phyloP scores from a whole-genome alignment of 1,284 basidiomycete species.

The Leccinum subspadiceum region DNA sequence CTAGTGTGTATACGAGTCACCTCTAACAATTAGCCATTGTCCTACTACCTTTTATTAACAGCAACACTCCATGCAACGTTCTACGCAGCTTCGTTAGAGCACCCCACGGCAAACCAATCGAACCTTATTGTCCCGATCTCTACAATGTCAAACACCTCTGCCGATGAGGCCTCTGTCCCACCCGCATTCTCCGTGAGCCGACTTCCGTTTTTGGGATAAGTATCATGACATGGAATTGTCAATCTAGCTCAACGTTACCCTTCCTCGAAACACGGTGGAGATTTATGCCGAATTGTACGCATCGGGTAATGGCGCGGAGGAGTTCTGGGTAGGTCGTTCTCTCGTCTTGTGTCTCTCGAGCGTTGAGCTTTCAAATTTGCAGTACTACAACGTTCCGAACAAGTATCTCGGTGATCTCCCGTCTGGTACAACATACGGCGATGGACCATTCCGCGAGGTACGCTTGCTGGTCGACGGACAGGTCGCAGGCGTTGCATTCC shows the following conservation, averaged over 20 bases:
- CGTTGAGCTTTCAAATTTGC: not conserved
- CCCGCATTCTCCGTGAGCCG: slow-evolving; percentile 62
- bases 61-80: slow-evolving; percentile 70
- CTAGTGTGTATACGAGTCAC: slow-evolving; percentile 43
- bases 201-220: not conserved
- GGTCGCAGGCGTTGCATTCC: slow-evolving; percentile 74
- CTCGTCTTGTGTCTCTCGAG: slow-evolving; percentile 2
- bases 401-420: slow-evolving; percentile 58
- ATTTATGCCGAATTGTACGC: slow-evolving; percentile 72
- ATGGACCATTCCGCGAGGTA: slow-evolving; percentile 79
- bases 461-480: slow-evolving; percentile 72
- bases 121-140: slow-evolving; percentile 69
- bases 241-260: slow-evolving; percentile 59
- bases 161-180: slow-evolving; percentile 70
- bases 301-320: slow-evolving; percentile 72
- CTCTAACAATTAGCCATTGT: slow-evolving; percentile 1
- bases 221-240: not conserved
- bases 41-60: slow-evolving; percentile 27
- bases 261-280: slow-evolving; percentile 66
- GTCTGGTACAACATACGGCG: slow-evolving; percentile 47
- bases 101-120: slow-evolving; percentile 59
- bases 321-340: slow-evolving; percentile 63
- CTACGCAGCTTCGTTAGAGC: slow-evolving; percentile 53
- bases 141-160: slow-evolving; percentile 57
- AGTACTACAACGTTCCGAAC: not conserved